Evolutionary conservation across 106 monocot species (phyloP).

Genomic region (Dendrobium catenatum): DNA sequence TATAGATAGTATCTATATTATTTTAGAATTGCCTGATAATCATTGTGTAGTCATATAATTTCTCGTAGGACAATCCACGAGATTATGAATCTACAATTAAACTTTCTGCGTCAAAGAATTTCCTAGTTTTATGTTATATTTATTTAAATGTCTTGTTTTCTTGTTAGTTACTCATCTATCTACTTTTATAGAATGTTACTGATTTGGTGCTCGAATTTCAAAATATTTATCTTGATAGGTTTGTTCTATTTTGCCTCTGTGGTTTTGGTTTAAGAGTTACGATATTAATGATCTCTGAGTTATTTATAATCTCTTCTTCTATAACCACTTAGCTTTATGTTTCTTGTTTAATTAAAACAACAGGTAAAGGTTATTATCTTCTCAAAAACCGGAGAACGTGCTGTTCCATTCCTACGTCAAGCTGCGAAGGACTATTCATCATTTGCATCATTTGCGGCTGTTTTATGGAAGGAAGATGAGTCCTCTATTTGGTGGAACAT

Average conservation of each 20-base stretch:
- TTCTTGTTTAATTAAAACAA: not conserved
- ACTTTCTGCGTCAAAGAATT: not conserved
- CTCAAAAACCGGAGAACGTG: constrained; percentile 91
- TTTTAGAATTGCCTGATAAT: not conserved
- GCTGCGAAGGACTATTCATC: constrained; percentile 67
- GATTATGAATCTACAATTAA: not conserved
- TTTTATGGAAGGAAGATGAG: constrained; percentile 81
- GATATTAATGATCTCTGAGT: not conserved
- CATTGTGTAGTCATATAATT: not conserved
- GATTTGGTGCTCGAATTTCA: not conserved
- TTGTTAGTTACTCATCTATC: not conserved
- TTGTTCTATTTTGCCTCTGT: not conserved
- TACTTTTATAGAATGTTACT: not conserved
- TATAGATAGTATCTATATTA: not conserved
- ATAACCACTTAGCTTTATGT: not conserved
- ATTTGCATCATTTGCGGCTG: constrained; percentile 72
- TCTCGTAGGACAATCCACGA: not conserved
- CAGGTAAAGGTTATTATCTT: constrained; percentile 88
- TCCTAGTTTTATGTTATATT: not conserved
- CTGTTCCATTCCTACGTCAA: constrained; percentile 74
- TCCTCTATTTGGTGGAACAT: constrained; percentile 82
- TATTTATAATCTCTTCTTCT: not conserved
- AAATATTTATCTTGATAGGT: not conserved
- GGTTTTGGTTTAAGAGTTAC: not conserved
- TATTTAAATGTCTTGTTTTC: not conserved